phyloP scores from a whole-genome alignment of 2,329 filamentous ascomycete genomes.

The Fusarium sp. region DNA sequence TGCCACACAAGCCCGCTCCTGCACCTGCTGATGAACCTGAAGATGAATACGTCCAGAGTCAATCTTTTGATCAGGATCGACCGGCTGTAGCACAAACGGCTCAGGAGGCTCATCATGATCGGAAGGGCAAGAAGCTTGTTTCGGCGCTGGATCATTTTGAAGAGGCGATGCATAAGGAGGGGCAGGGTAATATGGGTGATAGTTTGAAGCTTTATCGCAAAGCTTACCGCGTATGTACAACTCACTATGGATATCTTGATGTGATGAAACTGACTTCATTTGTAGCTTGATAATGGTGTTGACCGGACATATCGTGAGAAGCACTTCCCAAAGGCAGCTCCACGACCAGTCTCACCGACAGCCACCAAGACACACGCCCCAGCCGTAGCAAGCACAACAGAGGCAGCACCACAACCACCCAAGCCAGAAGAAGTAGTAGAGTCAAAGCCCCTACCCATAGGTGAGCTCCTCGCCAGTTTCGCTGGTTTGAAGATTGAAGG shows the following conservation, averaged over 20 bases:
- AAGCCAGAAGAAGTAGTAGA: conserved; percentile 59
- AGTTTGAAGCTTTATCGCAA: conserved; percentile 89
- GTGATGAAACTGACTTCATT: conserved; percentile 17
- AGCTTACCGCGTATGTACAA: conserved; percentile 77
- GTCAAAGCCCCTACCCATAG: conserved; percentile 62
- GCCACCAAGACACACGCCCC: conserved; percentile 19
- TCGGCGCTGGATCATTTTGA: conserved; percentile 95
- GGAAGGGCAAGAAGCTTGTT: conserved; percentile 60
- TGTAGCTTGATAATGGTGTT: conserved; percentile 82
- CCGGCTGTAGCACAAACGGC: neutral
- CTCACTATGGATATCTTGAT: too few species aligned
- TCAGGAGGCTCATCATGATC: conserved; percentile 24
- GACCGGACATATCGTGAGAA: conserved; percentile 91
- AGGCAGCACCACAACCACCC: neutral
- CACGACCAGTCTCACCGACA: conserved; percentile 35
- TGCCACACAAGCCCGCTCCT: conserved; percentile 24
- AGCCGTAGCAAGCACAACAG: conserved; percentile 1
- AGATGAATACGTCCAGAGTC: conserved; percentile 50
- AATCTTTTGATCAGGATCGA: conserved; percentile 49
- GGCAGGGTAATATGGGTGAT: conserved; percentile 85
- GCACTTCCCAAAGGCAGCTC: conserved; percentile 72
- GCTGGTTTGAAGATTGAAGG: conserved; percentile 74
- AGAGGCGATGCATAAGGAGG: conserved; percentile 88
- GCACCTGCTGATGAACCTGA: conserved; percentile 49
- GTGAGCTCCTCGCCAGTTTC: conserved; percentile 82